Evolutionary conservation across 768 basidiomycete species (phyloP).

Genomic region (Tremella fuciformis): DNA sequence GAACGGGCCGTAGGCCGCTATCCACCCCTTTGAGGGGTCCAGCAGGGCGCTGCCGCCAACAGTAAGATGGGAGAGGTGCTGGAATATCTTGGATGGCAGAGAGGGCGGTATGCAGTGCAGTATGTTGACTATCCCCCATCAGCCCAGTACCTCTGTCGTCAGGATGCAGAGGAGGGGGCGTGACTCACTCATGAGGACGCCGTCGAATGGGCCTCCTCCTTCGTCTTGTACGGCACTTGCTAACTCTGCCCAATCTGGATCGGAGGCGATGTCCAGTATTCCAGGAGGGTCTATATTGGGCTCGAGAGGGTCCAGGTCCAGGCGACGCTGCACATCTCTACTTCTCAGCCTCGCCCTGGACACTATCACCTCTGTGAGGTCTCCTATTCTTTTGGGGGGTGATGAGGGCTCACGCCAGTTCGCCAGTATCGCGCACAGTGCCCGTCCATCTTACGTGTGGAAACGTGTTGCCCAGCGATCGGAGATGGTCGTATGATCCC

Average conservation of each 20-base stretch:
- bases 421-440: slow-evolving; percentile 19
- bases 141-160: too few species aligned
- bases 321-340: slow-evolving; percentile 1
- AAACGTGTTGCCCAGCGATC: slow-evolving; percentile 15
- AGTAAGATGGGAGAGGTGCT: slow-evolving; percentile 22
- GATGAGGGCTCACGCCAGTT: slow-evolving; percentile 21
- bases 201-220: slow-evolving; percentile 9
- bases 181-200: slow-evolving; percentile 24
- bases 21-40: slow-evolving; percentile 18
- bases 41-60: slow-evolving; percentile 8
- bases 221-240: background rate
- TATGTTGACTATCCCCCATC: slow-evolving; percentile 26
- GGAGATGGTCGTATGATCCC: slow-evolving; percentile 19
- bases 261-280: slow-evolving; percentile 22
- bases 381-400: background rate
- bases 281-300: slow-evolving; percentile 18
- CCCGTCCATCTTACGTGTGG: slow-evolving; percentile 27
- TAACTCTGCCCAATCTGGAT: slow-evolving; percentile 21
- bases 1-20: slow-evolving; percentile 34
- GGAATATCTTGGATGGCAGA: slow-evolving; percentile 31
- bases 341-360: background rate
- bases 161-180: background rate
- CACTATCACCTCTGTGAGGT: background rate
- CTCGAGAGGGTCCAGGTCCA: too few species aligned
- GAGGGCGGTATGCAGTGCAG: slow-evolving; percentile 30